Conservation (phyloP, 495 filamentous ascomycete genomes). For the Aspergillus cristatus region DNA sequence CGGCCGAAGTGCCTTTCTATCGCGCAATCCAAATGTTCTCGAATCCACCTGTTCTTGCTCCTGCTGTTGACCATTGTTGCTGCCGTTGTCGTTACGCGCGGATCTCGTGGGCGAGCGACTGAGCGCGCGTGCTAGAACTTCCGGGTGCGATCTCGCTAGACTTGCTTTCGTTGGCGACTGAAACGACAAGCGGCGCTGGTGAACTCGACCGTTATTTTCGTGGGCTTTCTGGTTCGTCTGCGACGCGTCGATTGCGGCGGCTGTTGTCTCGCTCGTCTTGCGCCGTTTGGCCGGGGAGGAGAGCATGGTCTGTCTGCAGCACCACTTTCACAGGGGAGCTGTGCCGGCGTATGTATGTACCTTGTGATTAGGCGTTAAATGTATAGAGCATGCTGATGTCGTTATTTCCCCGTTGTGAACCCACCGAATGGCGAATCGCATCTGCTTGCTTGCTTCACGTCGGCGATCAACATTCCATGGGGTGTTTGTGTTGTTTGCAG, state of each 20-base stretch:
- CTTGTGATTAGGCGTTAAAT: not conserved
- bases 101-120: constrained; percentile 25
- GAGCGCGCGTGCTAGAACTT: constrained; percentile 41
- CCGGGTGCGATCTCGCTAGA: constrained; percentile 54
- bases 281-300: constrained; percentile 55
- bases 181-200: constrained; percentile 45
- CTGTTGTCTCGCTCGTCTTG: constrained; percentile 45
- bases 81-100: constrained; percentile 8
- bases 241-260: constrained; percentile 17
- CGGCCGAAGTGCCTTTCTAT: constrained; percentile 28
- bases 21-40: constrained; percentile 22
- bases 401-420: not conserved
- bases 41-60: constrained; percentile 14
- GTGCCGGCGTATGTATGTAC: too few relatives aligned
- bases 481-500: constrained; percentile 37
- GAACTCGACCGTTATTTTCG: constrained; percentile 14
- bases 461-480: too few relatives aligned
- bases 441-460: not conserved
- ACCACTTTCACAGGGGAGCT: constrained; percentile 1
- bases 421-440: not conserved
- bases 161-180: constrained; percentile 58
- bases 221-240: constrained; percentile 20
- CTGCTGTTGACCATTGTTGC: constrained; percentile 3
- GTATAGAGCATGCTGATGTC: too few relatives aligned
- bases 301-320: constrained; percentile 14